Evolutionary conservation across 1,139 yeast genomes (phyloP), one percentile per base, ranked within the genome.

Genomic region (Scheffersomyces segobiensis): DNA sequence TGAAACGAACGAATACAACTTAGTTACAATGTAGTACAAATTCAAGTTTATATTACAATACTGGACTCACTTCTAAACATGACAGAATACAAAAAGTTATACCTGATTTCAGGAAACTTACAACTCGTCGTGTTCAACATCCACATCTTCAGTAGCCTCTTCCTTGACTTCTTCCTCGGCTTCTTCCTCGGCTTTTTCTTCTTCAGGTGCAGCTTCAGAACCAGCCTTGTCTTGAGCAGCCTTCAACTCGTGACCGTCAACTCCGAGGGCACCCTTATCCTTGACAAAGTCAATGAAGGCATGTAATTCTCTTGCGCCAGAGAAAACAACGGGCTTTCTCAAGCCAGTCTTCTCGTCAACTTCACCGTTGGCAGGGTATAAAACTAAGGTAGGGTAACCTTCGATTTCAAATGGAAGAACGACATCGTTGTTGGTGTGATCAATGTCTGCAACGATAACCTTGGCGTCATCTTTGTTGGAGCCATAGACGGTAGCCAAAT

Each of bases 301-400:
- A 67, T 89, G 93, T 61, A 93, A 77, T 57, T 90, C 87, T 83
- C 99, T 91, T 57, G 83, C 78, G 62, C 92, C 91, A 60, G 82
- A 78, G 77, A 82, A 93, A 54, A 81, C 78, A 64, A 93, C 74
- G 64, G 98, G 96, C 66, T 84, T 82, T 76, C 83, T 79, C 61
- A 80, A 63, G 47, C 84, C 84, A 54, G 83, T 77, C 65, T 71
- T 70, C 60, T 86, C 79, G 67, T 85, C 85, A 73, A 89, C 82
- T 72, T 88, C 87, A 67, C 96, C 97, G 63, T 80, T 77, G 64
- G 98, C 99, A 71, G 97, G 97, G 83, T 87, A 95, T 65, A 95
- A 83, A 73, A 91, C 83, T 68, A 95, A 81, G 60, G 99, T 95
- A 76, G 99, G 99, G 85, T 91, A 95, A 61, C 98, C 98, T 66